Base-by-base conservation (phyloP, 257 asterid genomes). In the Lycium barbarum region DNA sequence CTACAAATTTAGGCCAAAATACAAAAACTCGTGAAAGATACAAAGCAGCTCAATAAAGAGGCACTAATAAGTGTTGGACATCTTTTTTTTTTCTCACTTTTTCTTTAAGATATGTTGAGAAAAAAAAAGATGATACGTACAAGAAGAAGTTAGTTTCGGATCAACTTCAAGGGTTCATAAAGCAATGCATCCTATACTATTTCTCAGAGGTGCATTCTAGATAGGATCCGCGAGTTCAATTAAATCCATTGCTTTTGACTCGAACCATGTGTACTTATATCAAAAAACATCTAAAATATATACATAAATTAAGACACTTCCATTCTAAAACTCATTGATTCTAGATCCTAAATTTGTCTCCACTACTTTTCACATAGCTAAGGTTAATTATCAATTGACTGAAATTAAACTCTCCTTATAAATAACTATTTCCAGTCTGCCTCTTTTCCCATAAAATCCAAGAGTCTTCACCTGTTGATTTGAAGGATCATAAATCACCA, bases 381-480 rank as follows among this genome's bases (percentile, higher is more conserved):
- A 1, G 12, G 2, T 55, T 55, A 58, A 58, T 18, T 51, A 49
- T 76, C 22, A 74, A 49, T 49, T 13, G 53, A 87, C 14, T 11
- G 93, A 71, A 85, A 91, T 86, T 20, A 93, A 45, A 68, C 93
- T 89, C 81, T 89, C 93, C 36, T 54, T 51, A 18, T 89, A 84
- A 82, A 91, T 86, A 18, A 91, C 84, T 2, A 89, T 88, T 63
- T 93, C 93, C 85, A 93, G 82, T 79, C 94, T 92, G 68, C 88
- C 89, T 80, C 95, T 84, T 82, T 90, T 93, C 45, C 97, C 94
- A 83, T 87, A 88, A 76, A 91, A 74, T 70, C 88, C 91, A 54
- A 89, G 85, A 12, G 84, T 87, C 87, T 79, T 91, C 20, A 86
- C 22, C 20, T 82, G 73, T 8, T 80, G 58, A 12, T 33, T 84